A percentile compares a stretch with the other conserved stretches of the same genome.
Conservation (phyloP, 2,329 filamentous ascomycete genomes). For the Westerdykella sp. region DNA sequence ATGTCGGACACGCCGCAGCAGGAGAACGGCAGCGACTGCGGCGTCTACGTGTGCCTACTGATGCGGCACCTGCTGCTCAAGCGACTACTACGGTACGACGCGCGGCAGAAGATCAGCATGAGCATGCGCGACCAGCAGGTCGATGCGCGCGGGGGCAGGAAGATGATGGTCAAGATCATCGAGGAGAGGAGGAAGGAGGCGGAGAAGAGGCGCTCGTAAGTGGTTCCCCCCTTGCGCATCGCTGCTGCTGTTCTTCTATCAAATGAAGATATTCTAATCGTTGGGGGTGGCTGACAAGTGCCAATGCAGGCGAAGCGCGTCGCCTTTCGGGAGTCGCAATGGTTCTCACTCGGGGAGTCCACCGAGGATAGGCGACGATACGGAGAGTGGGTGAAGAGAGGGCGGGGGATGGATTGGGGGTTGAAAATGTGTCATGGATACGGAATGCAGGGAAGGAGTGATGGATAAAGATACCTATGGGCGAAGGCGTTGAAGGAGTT, state of each 20-base stretch:
- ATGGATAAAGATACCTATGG: no score
- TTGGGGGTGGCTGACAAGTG: background rate
- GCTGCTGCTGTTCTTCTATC: background rate
- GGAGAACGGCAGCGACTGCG: conserved; percentile 87
- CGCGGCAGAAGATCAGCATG: conserved; percentile 86
- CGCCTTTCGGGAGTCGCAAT: conserved; percentile 24
- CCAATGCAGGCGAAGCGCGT: conserved; percentile 26
- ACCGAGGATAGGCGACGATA: conserved; percentile 35
- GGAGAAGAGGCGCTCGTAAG: conserved; percentile 74
- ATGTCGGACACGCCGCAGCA: conserved; percentile 84
- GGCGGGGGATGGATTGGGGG: no score
- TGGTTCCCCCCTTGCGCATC: conserved; percentile 24
- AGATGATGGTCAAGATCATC: conserved; percentile 88
- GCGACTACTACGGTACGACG: conserved; percentile 70
- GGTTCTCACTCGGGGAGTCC: conserved; percentile 31
- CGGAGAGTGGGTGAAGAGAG: conserved; percentile 6
- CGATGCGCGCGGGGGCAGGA: conserved; percentile 71
- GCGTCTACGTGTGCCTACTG: conserved; percentile 89
- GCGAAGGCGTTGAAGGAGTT: no score
- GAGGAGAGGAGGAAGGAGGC: conserved; percentile 82
- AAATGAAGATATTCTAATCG: background rate
- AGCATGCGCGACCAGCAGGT: conserved; percentile 80
- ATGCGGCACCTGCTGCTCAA: conserved; percentile 93
- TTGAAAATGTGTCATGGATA: no score
- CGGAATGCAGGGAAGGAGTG: no score